These are phyloP conservation scores for Fusarium sp. DNA, from an alignment of 2,329 filamentous ascomycete genomes.

Conservation along the genomic window DNA sequence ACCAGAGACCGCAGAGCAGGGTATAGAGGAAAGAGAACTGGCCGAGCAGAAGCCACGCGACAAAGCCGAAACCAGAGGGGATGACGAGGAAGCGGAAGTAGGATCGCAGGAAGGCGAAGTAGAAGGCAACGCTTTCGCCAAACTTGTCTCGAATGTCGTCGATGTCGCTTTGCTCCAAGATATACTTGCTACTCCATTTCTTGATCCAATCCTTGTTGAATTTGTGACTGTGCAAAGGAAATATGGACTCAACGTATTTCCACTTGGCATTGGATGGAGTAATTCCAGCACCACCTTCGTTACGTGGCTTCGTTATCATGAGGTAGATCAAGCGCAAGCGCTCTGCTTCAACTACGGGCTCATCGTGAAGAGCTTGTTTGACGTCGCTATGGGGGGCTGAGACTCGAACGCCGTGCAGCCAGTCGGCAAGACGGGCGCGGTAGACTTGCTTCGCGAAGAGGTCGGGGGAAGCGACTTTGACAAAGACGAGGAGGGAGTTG, in stretches of 20 bases:
- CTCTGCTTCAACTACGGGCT: constrained; percentile 89
- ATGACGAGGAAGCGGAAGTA: constrained; percentile 90
- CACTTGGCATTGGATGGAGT: constrained; percentile 75
- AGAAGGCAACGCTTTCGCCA: constrained; percentile 89
- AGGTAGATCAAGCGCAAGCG: constrained; percentile 88
- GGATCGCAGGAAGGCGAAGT: constrained; percentile 92
- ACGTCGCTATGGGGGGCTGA: constrained; percentile 80
- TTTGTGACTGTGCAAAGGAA: constrained; percentile 80
- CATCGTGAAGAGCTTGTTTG: constrained; percentile 71
- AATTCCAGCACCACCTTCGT: constrained; percentile 83
- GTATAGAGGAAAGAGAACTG: constrained; percentile 87
- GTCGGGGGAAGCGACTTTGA: constrained; percentile 79
- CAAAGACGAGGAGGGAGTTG: constrained; percentile 82
- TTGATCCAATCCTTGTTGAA: constrained; percentile 83
- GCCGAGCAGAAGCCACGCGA: constrained; percentile 83
- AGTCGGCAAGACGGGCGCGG: constrained; percentile 88
- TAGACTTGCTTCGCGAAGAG: constrained; percentile 85
- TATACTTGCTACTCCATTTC: constrained; percentile 77
- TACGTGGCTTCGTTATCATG: constrained; percentile 77
- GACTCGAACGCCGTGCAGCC: constrained; percentile 87
- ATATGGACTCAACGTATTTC: constrained; percentile 78
- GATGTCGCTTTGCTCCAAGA: constrained; percentile 73
- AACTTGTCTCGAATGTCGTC: constrained; percentile 80
- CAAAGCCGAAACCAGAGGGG: constrained; percentile 80
- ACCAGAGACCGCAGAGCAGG: constrained; percentile 83